Conservation (phyloP, 192 early-diverging fungal species). For the Kickxella alabastrina region DNA sequence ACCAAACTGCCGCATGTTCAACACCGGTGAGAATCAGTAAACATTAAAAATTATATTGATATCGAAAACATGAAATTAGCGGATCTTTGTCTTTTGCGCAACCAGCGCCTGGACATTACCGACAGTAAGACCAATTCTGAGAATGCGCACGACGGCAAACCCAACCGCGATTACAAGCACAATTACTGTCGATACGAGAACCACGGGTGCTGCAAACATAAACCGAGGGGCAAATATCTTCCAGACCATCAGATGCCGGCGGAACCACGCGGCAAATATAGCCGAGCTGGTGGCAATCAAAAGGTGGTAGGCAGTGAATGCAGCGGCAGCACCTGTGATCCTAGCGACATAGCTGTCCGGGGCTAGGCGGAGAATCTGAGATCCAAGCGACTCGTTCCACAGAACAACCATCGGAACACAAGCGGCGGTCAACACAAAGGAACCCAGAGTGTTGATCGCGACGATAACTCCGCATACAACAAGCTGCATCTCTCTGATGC, state of each 20-base stretch:
- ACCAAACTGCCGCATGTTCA: no score
- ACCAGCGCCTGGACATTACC: constrained; percentile 6
- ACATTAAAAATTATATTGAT: no score
- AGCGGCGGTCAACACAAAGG: constrained; percentile 50
- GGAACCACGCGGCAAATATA: constrained; percentile 62
- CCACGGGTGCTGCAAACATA: constrained; percentile 54
- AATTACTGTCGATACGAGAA: constrained; percentile 7
- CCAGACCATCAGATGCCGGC: constrained; percentile 97
- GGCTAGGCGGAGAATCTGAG: constrained; percentile 23
- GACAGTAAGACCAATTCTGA: constrained; percentile 19
- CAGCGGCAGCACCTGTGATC: constrained; percentile 42
- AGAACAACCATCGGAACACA: constrained; percentile 58
- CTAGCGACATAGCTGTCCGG: constrained; percentile 22
- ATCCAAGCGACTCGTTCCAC: constrained; percentile 36
- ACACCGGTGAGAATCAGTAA: no score
- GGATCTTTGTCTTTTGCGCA: constrained; percentile 67
- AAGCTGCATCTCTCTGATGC: constrained; percentile 69
- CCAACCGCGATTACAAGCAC: constrained; percentile 25
- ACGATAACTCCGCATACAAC: constrained; percentile 67
- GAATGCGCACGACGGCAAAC: constrained; percentile 20
- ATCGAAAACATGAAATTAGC: no score
- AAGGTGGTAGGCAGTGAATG: constrained; percentile 53
- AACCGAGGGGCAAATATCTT: constrained; percentile 92
- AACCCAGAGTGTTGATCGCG: constrained; percentile 70
- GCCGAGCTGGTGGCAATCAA: constrained; percentile 48